phyloP scores from a whole-genome alignment of 169 alveolate species.

The Plasmodium ovale region DNA sequence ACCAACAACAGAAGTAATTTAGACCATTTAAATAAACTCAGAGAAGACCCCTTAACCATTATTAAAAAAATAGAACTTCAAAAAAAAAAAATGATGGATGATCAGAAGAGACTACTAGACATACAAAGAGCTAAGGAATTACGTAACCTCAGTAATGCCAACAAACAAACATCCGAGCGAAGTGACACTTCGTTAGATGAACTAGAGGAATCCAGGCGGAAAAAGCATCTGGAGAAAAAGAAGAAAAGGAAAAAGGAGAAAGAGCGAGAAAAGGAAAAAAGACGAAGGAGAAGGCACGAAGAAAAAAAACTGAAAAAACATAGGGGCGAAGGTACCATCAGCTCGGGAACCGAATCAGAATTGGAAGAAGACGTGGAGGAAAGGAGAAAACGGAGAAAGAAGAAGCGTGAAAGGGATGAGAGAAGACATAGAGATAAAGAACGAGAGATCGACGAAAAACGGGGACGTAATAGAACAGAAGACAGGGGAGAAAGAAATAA shows the following conservation, averaged over 20 bases:
- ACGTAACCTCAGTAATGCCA: not conserved
- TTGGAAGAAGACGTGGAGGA: not conserved
- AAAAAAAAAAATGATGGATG: slow-evolving; percentile 51
- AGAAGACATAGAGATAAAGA: not conserved
- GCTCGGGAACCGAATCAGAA: not conserved
- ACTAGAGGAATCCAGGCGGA: not conserved
- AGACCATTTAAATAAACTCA: slow-evolving; percentile 54
- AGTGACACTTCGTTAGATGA: not conserved
- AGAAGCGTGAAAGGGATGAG: not conserved
- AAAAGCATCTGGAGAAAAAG: slow-evolving; percentile 6
- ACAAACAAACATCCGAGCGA: not conserved
- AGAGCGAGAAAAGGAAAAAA: slow-evolving; percentile 6
- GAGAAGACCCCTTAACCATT: slow-evolving; percentile 76
- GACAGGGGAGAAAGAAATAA: not conserved
- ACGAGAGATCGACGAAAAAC: not conserved
- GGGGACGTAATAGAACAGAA: not conserved
- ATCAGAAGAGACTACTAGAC: slow-evolving; percentile 49
- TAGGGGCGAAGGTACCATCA: not conserved
- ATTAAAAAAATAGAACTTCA: slow-evolving; percentile 60
- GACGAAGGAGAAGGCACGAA: not conserved
- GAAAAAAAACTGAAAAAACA: slow-evolving; percentile 5
- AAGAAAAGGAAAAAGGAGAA: not conserved
- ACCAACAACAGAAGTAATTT: slow-evolving; percentile 27
- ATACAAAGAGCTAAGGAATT: slow-evolving; percentile 18
- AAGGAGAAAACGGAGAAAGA: not conserved